Evolutionary conservation across 1,284 basidiomycete species (phyloP), one percentile per base, ranked within the genome.

Genomic region (Caloboletus firmus): DNA sequence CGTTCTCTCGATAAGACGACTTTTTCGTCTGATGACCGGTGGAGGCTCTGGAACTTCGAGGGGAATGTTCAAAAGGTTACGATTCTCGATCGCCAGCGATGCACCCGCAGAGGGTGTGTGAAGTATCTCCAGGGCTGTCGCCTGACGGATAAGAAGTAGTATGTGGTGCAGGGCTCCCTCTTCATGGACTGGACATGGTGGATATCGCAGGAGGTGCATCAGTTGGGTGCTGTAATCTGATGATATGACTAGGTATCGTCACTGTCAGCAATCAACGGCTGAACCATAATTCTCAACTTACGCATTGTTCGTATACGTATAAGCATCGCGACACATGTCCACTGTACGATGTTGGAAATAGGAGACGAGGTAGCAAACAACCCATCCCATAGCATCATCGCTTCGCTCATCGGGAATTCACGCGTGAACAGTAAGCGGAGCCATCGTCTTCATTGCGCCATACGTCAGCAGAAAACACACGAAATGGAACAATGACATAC

Each of bases 271-370:
- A 43, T 45, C 12, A 45, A 54, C 20, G 44, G 59, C 15, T 32
- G 34, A 13, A 44, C 53, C 18, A 39, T 36, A 13, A 28, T 26
- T 42, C 11, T 41, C 24, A 28, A 73, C 88, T 72, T 62, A 93
- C 92, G 71, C 65, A 89, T 80, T 65, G 93, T 94, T 41, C 95
- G 85, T 63, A 96, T 91, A 44, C 95, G 84, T 54, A 97, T 81
- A 12, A 98, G 80, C 93, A 97, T 95, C 0, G 92, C 90, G 17
- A 96, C 84, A 65, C 91, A 93, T 51, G 95, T 76, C 85, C 89
- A 95, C 50, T 87, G 84, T 1, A 87, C 83, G 31, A 95, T 73
- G 45, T 87, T 82, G 42, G 89, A 75, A 1, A 85, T 77, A 9
- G 84, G 81, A 69, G 93, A 53, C 1, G 58, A 90, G 54, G 85